Evolutionary conservation across 1,139 yeast species (phyloP).

Genomic region (Lodderomyces margitis): DNA sequence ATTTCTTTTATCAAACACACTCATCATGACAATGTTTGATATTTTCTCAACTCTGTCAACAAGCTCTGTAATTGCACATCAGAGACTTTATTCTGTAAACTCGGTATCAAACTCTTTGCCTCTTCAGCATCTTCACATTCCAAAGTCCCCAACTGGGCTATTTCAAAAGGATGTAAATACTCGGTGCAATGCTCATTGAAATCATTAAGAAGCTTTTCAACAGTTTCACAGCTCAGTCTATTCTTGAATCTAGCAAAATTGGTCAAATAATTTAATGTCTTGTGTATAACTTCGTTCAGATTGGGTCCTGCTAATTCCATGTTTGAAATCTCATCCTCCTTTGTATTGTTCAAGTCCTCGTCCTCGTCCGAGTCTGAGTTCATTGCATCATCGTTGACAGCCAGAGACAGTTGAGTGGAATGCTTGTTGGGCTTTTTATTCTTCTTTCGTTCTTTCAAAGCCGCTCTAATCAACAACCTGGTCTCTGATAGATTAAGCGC

Average conservation of each 20-base stretch:
- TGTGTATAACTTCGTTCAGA: conserved; percentile 73
- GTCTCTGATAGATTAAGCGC: conserved; percentile 90
- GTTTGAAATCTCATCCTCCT: conserved; percentile 64
- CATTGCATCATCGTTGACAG: background rate
- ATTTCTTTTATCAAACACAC: background rate
- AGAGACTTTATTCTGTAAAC: conserved; percentile 73
- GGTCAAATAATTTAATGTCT: conserved; percentile 84
- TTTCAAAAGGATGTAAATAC: conserved; percentile 89
- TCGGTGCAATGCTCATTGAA: conserved; percentile 57
- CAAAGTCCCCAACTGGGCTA: conserved; percentile 90
- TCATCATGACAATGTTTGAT: conserved; percentile 39
- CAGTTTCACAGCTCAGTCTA: conserved; percentile 90
- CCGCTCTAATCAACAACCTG: conserved; percentile 84
- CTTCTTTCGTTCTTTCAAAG: conserved; percentile 71
- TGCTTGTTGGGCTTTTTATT: conserved; percentile 1
- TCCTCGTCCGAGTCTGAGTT: conserved; percentile 24
- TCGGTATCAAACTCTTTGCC: conserved; percentile 91
- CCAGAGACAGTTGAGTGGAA: background rate
- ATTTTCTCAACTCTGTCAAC: conserved; percentile 78
- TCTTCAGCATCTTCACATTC: conserved; percentile 98
- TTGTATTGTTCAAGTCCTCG: conserved; percentile 41
- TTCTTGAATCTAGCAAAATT: conserved; percentile 88
- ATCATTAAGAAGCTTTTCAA: conserved; percentile 74
- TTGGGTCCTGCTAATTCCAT: conserved; percentile 68
- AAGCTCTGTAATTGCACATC: conserved; percentile 86